Evolutionary conservation across 208 protist genomes (phyloP).

Genomic region (Trichomonas gallinae): DNA sequence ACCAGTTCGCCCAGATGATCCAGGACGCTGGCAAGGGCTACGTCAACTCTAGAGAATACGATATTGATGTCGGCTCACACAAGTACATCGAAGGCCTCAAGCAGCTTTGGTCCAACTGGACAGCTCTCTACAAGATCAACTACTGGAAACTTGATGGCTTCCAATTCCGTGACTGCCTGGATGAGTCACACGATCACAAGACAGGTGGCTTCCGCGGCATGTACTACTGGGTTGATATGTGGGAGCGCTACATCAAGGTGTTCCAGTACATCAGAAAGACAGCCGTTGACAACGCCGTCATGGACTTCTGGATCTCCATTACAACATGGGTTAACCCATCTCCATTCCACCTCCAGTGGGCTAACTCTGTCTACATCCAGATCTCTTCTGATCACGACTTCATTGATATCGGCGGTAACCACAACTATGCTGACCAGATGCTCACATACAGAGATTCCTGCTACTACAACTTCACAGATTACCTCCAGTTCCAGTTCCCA

Average conservation of each 20-base stretch:
- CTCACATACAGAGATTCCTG: neutral
- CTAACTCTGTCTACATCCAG: neutral
- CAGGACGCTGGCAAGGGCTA: neutral
- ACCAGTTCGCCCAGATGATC: neutral
- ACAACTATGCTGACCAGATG: neutral
- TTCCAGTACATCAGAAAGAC: neutral
- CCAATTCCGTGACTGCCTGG: no score
- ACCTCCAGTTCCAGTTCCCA: neutral
- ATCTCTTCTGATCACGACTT: neutral
- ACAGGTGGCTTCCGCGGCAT: neutral
- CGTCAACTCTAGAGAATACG: neutral
- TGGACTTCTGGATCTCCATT: neutral
- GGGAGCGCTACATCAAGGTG: neutral
- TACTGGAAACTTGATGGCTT: conserved; percentile 11
- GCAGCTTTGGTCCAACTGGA: neutral
- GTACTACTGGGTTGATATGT: neutral
- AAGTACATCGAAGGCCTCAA: neutral
- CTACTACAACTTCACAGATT: neutral
- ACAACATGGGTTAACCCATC: neutral
- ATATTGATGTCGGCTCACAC: neutral
- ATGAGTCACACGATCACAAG: neutral
- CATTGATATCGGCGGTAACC: neutral
- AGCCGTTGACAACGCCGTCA: neutral
- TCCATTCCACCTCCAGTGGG: conserved; percentile 8
- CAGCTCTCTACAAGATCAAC: neutral